A percentile compares a stretch with the other conserved stretches of the same genome.
phyloP scores from a whole-genome alignment of 1,284 basidiomycete genomes.

The Naganishia liquefaciens region DNA sequence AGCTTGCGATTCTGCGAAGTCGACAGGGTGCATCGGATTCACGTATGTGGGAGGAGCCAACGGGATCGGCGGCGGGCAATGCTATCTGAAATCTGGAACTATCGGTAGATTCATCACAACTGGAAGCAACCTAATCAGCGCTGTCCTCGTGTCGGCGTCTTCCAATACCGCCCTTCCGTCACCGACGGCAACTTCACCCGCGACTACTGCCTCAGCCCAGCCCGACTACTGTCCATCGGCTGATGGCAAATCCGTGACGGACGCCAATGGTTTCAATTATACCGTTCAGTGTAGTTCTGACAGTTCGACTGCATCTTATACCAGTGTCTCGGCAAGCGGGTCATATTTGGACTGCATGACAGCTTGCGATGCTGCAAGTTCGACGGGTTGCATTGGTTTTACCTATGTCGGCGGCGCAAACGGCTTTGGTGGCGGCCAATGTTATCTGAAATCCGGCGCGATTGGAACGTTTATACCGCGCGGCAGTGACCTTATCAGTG shows the following conservation, averaged over 20 bases:
- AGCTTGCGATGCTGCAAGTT: conserved; percentile 8
- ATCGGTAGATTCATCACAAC: background rate
- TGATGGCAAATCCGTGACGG: background rate
- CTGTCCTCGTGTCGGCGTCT: too few species aligned
- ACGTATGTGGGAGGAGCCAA: conserved; percentile 2
- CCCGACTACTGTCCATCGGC: conserved; percentile 2
- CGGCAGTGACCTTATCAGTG: background rate
- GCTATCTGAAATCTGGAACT: conserved; percentile 3
- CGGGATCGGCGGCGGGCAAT: background rate
- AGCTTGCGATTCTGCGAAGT: background rate
- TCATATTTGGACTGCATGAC: conserved; percentile 6
- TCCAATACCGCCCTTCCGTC: too few species aligned
- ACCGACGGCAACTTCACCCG: too few species aligned
- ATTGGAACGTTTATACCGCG: background rate
- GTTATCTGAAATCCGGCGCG: background rate
- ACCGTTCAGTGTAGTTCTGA: background rate
- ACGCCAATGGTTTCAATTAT: conserved; percentile 1
- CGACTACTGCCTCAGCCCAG: too few species aligned
- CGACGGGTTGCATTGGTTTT: background rate
- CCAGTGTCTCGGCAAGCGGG: background rate
- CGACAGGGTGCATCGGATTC: conserved; percentile 4
- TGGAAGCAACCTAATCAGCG: background rate
- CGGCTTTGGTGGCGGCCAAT: background rate
- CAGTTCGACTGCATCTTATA: background rate
- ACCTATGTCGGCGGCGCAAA: conserved; percentile 5